These are phyloP conservation scores for Hypoxylon sp. DNA, from an alignment of 2,329 filamentous ascomycete genomes.

Conservation along the genomic window DNA sequence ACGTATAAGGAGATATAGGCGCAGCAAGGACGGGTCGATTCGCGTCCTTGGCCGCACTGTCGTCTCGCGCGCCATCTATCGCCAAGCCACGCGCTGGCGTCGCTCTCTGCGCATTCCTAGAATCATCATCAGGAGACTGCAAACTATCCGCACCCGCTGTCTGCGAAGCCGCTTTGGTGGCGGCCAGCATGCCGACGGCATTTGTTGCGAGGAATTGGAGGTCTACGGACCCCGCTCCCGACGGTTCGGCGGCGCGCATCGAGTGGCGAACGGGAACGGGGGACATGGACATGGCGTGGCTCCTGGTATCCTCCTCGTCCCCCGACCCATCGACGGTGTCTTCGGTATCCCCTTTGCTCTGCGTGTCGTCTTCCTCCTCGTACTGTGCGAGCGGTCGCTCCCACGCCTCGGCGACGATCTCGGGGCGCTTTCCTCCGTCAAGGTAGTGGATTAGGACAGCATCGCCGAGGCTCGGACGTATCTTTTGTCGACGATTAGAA, in stretches of 20 bases:
- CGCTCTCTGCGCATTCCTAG: constrained; percentile 28
- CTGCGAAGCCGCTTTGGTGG: constrained; percentile 35
- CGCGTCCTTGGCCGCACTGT: constrained; percentile 30
- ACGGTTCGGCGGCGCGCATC: constrained; percentile 30
- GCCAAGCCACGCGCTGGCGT: constrained; percentile 25
- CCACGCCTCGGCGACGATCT: constrained; percentile 68
- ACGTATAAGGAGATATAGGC: constrained; percentile 43
- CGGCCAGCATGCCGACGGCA: constrained; percentile 38
- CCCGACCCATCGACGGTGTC: constrained; percentile 39
- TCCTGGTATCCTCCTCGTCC: constrained; percentile 45
- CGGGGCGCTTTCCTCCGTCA: constrained; percentile 68
- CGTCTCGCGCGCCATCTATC: constrained; percentile 29
- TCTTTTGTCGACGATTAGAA: constrained; percentile 62
- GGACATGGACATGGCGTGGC: constrained; percentile 47
- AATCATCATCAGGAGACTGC: constrained; percentile 25
- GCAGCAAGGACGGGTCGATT: constrained; percentile 41
- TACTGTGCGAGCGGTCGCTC: constrained; percentile 58
- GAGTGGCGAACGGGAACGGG: constrained; percentile 34
- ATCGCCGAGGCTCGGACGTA: constrained; percentile 66
- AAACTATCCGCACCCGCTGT: constrained; percentile 32
- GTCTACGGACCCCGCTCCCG: constrained; percentile 34
- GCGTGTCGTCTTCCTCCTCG: constrained; percentile 49
- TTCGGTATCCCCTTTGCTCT: constrained; percentile 43
- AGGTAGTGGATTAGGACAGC: constrained; percentile 72
- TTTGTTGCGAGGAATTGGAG: constrained; percentile 42